phyloP scores from a whole-genome alignment of 164 flowering plant genomes.

The Umbellularia californica region DNA sequence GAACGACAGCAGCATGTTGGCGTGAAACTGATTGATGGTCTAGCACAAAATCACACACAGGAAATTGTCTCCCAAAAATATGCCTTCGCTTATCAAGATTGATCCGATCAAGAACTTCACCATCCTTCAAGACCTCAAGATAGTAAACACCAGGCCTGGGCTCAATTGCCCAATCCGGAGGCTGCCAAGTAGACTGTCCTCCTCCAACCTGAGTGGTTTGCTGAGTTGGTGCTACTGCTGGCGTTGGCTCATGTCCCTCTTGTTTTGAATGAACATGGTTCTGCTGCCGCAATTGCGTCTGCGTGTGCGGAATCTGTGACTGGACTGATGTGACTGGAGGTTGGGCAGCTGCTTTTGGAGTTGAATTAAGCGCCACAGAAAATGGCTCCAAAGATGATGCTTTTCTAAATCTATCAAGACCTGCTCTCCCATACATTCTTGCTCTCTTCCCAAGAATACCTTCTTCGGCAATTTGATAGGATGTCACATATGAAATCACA shows the following conservation, averaged over 20 bases:
- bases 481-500: neutral
- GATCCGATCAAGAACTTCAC: slow-evolving; percentile 68
- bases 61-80: slow-evolving; percentile 86
- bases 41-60: slow-evolving; percentile 88
- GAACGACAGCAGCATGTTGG: slow-evolving; percentile 95
- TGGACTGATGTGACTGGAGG: slow-evolving; percentile 18
- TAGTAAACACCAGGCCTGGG: slow-evolving; percentile 83
- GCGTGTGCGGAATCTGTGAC: slow-evolving; percentile 24
- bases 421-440: slow-evolving; percentile 83
- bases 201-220: slow-evolving; percentile 79
- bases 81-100: slow-evolving; percentile 68
- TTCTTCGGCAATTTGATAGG: neutral
- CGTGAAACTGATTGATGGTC: slow-evolving; percentile 98
- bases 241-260: slow-evolving; percentile 22
- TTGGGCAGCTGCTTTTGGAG: slow-evolving; percentile 24
- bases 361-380: slow-evolving; percentile 49
- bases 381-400: slow-evolving; percentile 88
- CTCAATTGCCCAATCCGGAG: slow-evolving; percentile 99
- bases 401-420: slow-evolving; percentile 92
- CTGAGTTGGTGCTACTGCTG: slow-evolving; percentile 29
- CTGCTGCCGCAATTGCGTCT: slow-evolving; percentile 26
- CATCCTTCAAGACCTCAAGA: slow-evolving; percentile 89
- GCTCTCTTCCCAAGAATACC: slow-evolving; percentile 2
- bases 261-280: slow-evolving; percentile 23
- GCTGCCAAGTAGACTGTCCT: slow-evolving; percentile 90